phyloP scores from a whole-genome alignment of 495 filamentous ascomycete genomes.

The Daldinia bambusicola region DNA sequence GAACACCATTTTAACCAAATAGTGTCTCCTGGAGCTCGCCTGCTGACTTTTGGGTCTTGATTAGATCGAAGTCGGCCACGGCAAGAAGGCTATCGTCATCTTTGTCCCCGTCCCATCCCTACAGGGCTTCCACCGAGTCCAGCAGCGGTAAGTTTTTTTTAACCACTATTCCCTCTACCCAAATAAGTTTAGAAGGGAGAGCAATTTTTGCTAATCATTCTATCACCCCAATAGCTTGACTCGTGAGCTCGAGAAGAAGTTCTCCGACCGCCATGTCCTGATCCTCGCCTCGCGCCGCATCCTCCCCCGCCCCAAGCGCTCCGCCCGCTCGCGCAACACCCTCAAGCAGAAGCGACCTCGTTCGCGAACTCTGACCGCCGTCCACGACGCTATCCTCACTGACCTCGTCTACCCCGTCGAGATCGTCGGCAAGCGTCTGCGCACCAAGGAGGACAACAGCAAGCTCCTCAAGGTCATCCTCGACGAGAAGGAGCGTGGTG shows the following conservation, averaged over 20 bases:
- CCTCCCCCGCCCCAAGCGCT: slow-evolving; percentile 96
- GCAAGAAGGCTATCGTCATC: slow-evolving; percentile 99
- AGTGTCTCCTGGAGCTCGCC: slow-evolving; percentile 67
- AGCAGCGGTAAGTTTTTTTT: slow-evolving; percentile 86
- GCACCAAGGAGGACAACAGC: slow-evolving; percentile 96
- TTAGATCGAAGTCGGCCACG: slow-evolving; percentile 99
- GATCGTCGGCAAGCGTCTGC: slow-evolving; percentile 97
- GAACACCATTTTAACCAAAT: slow-evolving; percentile 42
- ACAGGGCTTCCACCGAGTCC: slow-evolving; percentile 94
- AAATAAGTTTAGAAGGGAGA: too few species aligned
- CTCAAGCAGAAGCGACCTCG: slow-evolving; percentile 98
- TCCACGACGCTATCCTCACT: slow-evolving; percentile 94
- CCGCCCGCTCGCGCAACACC: slow-evolving; percentile 88
- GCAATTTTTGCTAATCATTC: slow-evolving; percentile 39
- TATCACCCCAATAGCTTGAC: slow-evolving; percentile 73
- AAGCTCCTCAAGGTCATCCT: slow-evolving; percentile 98
- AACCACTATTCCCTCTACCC: not conserved
- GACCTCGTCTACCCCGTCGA: slow-evolving; percentile 99
- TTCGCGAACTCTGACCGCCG: slow-evolving; percentile 94
- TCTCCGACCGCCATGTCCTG: slow-evolving; percentile 99
- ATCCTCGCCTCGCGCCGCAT: slow-evolving; percentile 99
- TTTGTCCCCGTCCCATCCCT: slow-evolving; percentile 99
- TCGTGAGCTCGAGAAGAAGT: slow-evolving; percentile 99
- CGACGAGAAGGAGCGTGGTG: slow-evolving; percentile 99
- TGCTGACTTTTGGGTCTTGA: slow-evolving; percentile 73